Percentiles rank a stretch among this genome's conserved stretches.
Conservation (phyloP, 345 rosid genomes). For the Populus euphratica region DNA sequence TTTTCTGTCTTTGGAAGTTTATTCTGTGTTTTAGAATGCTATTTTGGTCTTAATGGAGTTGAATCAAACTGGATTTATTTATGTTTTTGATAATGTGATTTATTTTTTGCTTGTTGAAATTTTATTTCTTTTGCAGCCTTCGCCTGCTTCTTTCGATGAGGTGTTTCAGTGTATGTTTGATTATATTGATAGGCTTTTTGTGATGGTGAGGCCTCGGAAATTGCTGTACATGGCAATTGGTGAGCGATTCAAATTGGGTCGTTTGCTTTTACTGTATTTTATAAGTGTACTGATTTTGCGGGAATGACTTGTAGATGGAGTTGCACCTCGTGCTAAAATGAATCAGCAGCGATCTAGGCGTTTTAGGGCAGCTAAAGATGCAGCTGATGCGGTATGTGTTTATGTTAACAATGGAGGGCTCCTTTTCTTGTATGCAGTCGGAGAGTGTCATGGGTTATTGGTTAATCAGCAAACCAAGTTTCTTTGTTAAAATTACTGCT, state of each 20-base stretch:
- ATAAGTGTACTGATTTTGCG: conserved; percentile 17
- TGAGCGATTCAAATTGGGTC: conserved; percentile 26
- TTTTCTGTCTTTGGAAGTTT: not conserved
- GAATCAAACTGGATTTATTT: not conserved
- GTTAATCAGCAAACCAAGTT: not conserved
- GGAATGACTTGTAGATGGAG: conserved; percentile 62
- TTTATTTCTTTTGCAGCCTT: conserved; percentile 46
- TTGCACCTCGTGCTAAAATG: conserved; percentile 98
- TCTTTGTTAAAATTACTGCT: not conserved
- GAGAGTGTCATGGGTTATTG: not conserved
- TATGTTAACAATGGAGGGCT: conserved; percentile 9
- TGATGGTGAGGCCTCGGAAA: conserved; percentile 92
- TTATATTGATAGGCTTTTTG: conserved; percentile 82
- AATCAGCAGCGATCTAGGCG: conserved; percentile 94
- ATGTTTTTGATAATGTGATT: not conserved
- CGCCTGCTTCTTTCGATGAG: conserved; percentile 67
- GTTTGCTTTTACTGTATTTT: not conserved
- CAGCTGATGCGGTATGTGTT: conserved; percentile 68
- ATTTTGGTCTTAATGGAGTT: not conserved
- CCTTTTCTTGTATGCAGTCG: conserved; percentile 2
- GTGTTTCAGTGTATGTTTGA: conserved; percentile 88
- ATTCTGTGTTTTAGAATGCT: not conserved
- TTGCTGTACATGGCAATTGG: conserved; percentile 86
- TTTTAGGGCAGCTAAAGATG: conserved; percentile 92
- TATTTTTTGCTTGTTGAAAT: not conserved